Conservation (phyloP, 495 filamentous ascomycete genomes). For the Penicillium odoratum region DNA sequence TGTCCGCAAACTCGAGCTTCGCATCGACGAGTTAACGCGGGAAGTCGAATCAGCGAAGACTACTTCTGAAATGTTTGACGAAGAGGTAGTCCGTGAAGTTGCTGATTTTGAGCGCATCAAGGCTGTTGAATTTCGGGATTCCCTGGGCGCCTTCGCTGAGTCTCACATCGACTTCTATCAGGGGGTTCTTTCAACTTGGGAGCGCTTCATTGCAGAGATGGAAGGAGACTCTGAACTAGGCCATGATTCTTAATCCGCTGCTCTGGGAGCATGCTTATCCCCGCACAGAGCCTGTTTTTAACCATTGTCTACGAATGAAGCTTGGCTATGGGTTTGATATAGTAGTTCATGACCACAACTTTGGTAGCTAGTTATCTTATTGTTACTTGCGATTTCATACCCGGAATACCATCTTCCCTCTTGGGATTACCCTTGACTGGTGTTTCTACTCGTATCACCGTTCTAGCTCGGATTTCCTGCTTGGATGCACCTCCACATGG, state of each 20-base stretch:
- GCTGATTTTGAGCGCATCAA: slow-evolving; percentile 96
- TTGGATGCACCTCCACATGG: background rate
- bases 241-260: background rate
- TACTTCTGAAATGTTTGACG: slow-evolving; percentile 84
- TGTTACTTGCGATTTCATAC: background rate
- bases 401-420: background rate
- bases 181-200: slow-evolving; percentile 80
- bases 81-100: slow-evolving; percentile 90
- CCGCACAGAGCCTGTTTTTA: background rate
- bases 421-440: background rate
- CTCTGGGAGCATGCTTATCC: background rate
- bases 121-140: slow-evolving; percentile 84
- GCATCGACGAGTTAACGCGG: slow-evolving; percentile 82
- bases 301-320: background rate
- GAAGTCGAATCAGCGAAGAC: slow-evolving; percentile 86
- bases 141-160: slow-evolving; percentile 78
- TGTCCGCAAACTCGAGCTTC: slow-evolving; percentile 82
- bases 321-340: background rate
- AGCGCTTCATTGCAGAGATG: slow-evolving; percentile 85
- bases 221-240: slow-evolving; percentile 55
- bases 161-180: slow-evolving; percentile 86
- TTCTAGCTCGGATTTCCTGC: background rate
- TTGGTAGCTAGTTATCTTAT: background rate
- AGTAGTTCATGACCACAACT: background rate
- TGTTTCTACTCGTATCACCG: background rate